Conservation (phyloP, 352 stramenopile genomes). For the Globisporangium spinosum region DNA sequence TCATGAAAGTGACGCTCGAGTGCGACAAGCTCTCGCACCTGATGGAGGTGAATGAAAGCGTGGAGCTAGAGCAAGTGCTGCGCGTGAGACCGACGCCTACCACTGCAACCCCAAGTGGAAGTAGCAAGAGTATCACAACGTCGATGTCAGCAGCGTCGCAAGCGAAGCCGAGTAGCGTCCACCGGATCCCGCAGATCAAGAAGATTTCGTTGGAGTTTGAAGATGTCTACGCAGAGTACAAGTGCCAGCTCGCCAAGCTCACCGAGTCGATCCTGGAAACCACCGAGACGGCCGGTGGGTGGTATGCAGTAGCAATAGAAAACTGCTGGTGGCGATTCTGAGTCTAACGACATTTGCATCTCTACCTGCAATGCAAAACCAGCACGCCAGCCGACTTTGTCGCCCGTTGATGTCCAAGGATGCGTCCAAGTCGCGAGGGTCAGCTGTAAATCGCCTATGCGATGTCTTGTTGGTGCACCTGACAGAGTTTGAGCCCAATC, state of each 20-base stretch:
- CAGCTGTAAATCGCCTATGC: constrained; percentile 8
- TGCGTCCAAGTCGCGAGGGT: constrained; percentile 13
- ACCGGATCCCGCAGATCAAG: constrained; percentile 40
- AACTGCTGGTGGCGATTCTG: not conserved
- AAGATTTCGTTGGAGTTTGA: constrained; percentile 57
- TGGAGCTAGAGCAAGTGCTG: constrained; percentile 26
- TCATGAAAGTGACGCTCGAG: constrained; percentile 32
- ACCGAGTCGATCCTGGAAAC: constrained; percentile 54
- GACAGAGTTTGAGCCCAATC: not conserved
- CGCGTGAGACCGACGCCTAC: constrained; percentile 6
- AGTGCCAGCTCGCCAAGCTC: constrained; percentile 48
- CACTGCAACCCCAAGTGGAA: not conserved
- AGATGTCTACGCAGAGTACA: constrained; percentile 40
- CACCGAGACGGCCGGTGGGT: constrained; percentile 28
- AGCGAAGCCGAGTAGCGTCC: not conserved
- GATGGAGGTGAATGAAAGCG: constrained; percentile 46
- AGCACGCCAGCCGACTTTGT: constrained; percentile 16
- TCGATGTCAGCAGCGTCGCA: not conserved
- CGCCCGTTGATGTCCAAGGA: constrained; percentile 10
- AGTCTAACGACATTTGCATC: not conserved
- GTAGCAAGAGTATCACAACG: not conserved
- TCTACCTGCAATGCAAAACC: not conserved
- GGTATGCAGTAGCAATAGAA: not conserved
- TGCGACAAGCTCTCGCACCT: constrained; percentile 29
- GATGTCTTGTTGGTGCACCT: not conserved